Evolutionary conservation across 371 early-diverging fungal genomes (phyloP), one percentile per base, ranked within the genome.

Genomic region (Chytridium lagenaria): DNA sequence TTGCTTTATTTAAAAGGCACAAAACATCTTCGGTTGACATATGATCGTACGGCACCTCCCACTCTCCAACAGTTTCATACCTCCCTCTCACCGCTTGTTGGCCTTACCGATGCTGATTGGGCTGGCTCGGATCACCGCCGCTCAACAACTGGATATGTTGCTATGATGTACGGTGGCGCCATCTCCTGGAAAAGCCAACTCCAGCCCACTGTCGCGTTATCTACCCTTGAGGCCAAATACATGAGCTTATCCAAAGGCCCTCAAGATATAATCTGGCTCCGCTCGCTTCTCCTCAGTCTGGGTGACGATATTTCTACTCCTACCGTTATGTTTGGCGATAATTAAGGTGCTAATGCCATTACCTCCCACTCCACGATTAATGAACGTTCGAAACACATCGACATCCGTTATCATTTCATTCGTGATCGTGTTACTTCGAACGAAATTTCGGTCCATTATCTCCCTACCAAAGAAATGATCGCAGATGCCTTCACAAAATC

Each of bases 401-500:
- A 67, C 38, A 59, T 69, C 2, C 73, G 68, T 40, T 67, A 74
- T 44, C 72, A 71, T 50, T 80, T 66, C 34, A 33, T 80, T 0
- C 71, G 77, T 1, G 77, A 80, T 28, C 51, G 37, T 0, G 64
- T 71, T 36, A 50, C 57, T 0, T 34, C 23, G 7, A 15, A 63
- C 1, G 52, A 55, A 26, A n/a, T 75, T 51, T 37, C 28, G 0
- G n/a, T 75, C 0, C 55, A 67, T 28, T 76, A 67, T 50, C 31
- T 63, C 23, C 12, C 26, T 7, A 77, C 74, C 5, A 57, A 63
- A 1, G 63, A 57, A 0, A 40, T 34, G 52, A 1, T 67, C 19
- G 77, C 77, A 1, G 79, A 79, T 40, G 26, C 34, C 23, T 64
- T 77, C 31, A 79, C 79, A 7, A 79, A 79, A 37, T 28, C 72